Conservation (phyloP, 345 rosid genomes). For the Odontarrhena argentea region DNA sequence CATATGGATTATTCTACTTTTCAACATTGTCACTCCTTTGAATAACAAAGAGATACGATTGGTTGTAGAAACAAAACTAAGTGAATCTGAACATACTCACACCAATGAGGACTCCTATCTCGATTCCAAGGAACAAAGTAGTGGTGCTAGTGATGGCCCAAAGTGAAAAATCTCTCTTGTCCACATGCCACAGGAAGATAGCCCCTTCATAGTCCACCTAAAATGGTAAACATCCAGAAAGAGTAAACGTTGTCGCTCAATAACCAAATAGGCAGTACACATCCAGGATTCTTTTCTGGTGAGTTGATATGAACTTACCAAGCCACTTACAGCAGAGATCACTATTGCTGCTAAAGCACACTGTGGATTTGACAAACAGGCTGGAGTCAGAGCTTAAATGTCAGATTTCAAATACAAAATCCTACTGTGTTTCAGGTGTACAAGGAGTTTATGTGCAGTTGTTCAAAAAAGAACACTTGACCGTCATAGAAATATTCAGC, state of each 20-base stretch:
- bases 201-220: constrained; percentile 98
- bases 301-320: constrained; percentile 58
- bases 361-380: constrained; percentile 48
- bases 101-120: constrained; percentile 98
- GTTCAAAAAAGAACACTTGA: background rate
- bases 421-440: background rate
- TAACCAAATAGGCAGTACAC: constrained; percentile 9
- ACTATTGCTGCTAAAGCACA: constrained; percentile 98
- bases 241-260: background rate
- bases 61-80: constrained; percentile 16
- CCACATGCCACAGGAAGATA: constrained; percentile 91
- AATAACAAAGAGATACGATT: background rate
- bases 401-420: background rate
- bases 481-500: constrained; percentile 1
- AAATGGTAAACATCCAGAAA: constrained; percentile 36
- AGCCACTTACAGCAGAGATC: constrained; percentile 86
- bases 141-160: constrained; percentile 81
- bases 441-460: background rate
- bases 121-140: constrained; percentile 92
- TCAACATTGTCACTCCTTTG: background rate
- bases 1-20: constrained; percentile 2
- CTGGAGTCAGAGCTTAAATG: constrained; percentile 1
- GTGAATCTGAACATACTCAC: constrained; percentile 51
- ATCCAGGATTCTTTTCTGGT: constrained; percentile 4
- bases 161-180: constrained; percentile 94